A percentile compares a stretch with the other conserved stretches of the same genome.
Conservation (phyloP, 2,329 filamentous ascomycete species). For the Lojkania enalia region DNA sequence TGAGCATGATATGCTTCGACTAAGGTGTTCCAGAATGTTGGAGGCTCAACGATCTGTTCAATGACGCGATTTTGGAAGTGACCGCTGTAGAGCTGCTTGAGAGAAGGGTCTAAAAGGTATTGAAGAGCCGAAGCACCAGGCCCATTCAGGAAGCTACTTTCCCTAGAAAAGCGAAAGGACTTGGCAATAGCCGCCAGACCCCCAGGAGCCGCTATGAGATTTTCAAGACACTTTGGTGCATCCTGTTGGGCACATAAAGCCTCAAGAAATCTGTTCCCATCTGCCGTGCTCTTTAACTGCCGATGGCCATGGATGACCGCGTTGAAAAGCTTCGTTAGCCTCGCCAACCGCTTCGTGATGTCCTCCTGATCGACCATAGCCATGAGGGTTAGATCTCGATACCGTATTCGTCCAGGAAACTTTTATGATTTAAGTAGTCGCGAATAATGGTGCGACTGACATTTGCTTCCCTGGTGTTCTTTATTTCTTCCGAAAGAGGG, state of each 20-base stretch:
- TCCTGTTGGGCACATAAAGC: slow-evolving; percentile 51
- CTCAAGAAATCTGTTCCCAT: slow-evolving; percentile 55
- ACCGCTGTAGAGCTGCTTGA: slow-evolving; percentile 57
- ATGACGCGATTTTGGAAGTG: slow-evolving; percentile 55
- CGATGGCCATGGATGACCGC: slow-evolving; percentile 46
- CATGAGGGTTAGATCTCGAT: too few relatives aligned
- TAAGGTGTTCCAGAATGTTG: slow-evolving; percentile 59
- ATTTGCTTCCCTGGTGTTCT: background rate
- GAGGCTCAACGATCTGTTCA: slow-evolving; percentile 54
- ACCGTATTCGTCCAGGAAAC: too few relatives aligned
- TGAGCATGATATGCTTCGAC: slow-evolving; percentile 33
- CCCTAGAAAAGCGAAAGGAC: slow-evolving; percentile 50
- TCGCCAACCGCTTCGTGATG: slow-evolving; percentile 27
- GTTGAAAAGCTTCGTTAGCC: slow-evolving; percentile 47
- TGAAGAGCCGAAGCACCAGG: slow-evolving; percentile 35
- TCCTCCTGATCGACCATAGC: slow-evolving; percentile 17
- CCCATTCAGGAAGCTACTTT: slow-evolving; percentile 51
- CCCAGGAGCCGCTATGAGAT: slow-evolving; percentile 27
- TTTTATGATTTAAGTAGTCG: background rate
- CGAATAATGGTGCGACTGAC: background rate
- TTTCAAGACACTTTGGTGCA: slow-evolving; percentile 45
- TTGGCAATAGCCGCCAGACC: slow-evolving; percentile 43
- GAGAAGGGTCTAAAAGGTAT: slow-evolving; percentile 46
- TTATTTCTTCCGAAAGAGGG: slow-evolving; percentile 1
- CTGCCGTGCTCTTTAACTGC: slow-evolving; percentile 40